These are phyloP conservation scores for Pichia terricola DNA, from an alignment of 1,139 yeast genomes.

Conservation along the genomic window DNA sequence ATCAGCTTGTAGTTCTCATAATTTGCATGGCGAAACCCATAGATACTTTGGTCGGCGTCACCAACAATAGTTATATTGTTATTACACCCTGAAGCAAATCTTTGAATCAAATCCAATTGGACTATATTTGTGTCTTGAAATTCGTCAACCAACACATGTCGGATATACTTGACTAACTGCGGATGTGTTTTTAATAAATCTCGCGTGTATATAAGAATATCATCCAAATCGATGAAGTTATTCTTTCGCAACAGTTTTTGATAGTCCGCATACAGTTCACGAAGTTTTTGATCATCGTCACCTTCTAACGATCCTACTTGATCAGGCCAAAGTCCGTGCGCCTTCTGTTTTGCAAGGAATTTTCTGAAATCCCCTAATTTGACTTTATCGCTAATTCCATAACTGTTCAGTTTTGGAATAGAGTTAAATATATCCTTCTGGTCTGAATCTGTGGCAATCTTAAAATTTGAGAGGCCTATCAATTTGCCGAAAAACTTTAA, in stretches of 20 bases:
- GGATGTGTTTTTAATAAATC: constrained; percentile 37
- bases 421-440: constrained; percentile 31
- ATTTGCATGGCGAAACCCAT: constrained; percentile 78
- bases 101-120: constrained; percentile 60
- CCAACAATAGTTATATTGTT: constrained; percentile 78
- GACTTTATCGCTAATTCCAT: too few species aligned
- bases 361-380: background rate
- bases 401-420: background rate
- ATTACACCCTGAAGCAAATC: constrained; percentile 32
- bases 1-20: constrained; percentile 56
- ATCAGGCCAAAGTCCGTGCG: constrained; percentile 23
- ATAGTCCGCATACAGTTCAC: constrained; percentile 38
- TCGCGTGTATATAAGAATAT: constrained; percentile 52
- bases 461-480: constrained; percentile 39
- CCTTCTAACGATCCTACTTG: constrained; percentile 14
- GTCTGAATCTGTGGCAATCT: constrained; percentile 64
- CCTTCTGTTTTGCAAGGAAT: constrained; percentile 10
- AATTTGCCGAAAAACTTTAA: constrained; percentile 46
- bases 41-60: constrained; percentile 93
- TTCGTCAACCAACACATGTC: constrained; percentile 83
- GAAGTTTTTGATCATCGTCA: constrained; percentile 5
- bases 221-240: constrained; percentile 70
- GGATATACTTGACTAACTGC: constrained; percentile 39
- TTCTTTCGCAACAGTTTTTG: constrained; percentile 37
- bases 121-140: constrained; percentile 84